Conservation (phyloP, 495 filamentous ascomycete species). For the Paragyromitra xinjiangensis region DNA sequence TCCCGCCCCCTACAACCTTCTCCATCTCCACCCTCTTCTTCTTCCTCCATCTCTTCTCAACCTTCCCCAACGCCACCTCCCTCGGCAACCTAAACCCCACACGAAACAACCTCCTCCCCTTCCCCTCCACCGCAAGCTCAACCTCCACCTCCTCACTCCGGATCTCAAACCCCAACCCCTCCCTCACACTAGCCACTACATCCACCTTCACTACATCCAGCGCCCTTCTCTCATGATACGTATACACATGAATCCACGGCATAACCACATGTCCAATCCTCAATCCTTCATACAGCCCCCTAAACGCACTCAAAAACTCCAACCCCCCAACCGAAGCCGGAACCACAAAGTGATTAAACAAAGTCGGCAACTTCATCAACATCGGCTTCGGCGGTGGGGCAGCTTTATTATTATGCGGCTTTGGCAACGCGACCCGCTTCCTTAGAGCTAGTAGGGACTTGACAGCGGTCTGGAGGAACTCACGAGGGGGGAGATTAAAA, state of each 20-base stretch:
- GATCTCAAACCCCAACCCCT: not conserved
- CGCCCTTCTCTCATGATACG: conserved; percentile 1
- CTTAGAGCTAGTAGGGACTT: conserved; percentile 70
- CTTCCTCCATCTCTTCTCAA: not conserved
- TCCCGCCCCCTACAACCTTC: no score
- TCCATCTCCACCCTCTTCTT: not conserved
- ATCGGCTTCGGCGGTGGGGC: conserved; percentile 60
- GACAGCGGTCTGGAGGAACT: conserved; percentile 77
- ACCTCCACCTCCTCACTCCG: not conserved
- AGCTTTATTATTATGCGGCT: conserved; percentile 47
- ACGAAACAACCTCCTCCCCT: not conserved
- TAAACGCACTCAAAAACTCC: conserved; percentile 80
- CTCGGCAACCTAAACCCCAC: not conserved
- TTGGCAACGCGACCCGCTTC: conserved; percentile 59
- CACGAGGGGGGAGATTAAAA: conserved; percentile 79
- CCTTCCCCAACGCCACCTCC: not conserved
- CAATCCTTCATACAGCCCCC: conserved; percentile 77
- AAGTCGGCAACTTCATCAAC: conserved; percentile 64
- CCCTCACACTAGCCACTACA: not conserved
- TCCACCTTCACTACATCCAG: not conserved
- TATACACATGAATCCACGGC: conserved; percentile 85
- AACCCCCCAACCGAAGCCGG: conserved; percentile 89
- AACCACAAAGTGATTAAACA: conserved; percentile 91
- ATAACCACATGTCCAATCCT: conserved; percentile 67
- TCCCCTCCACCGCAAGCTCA: not conserved